Percentiles rank a stretch among this genome's conserved stretches.
Conservation (phyloP, 2,329 filamentous ascomycete genomes). For the Epichloe glyceriae region DNA sequence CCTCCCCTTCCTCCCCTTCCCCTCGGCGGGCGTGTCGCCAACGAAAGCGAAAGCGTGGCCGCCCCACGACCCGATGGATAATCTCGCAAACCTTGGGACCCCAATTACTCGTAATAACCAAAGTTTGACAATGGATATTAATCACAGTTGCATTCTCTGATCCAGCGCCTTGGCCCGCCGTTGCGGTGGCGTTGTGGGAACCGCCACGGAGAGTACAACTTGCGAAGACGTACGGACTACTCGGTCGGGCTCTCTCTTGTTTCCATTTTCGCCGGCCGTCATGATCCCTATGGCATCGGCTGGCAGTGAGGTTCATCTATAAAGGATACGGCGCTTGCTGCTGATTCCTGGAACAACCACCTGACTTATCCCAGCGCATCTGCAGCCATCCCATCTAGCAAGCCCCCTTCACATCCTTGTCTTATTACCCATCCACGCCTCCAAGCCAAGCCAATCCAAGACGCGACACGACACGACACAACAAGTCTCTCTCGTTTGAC, state of each 20-base stretch:
- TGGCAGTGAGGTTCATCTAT: background rate
- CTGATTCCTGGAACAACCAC: background rate
- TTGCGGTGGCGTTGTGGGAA: background rate
- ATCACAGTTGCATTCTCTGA: background rate
- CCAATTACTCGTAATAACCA: background rate
- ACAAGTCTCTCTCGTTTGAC: no score
- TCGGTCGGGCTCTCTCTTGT: no score
- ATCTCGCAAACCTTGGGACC: background rate
- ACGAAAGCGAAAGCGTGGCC: constrained; percentile 3
- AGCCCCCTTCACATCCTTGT: background rate
- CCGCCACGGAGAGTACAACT: background rate
- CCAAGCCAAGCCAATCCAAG: background rate
- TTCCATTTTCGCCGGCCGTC: no score
- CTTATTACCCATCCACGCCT: background rate
- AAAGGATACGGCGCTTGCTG: constrained; percentile 2
- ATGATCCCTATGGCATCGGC: no score
- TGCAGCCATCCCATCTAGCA: background rate
- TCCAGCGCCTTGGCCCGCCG: constrained; percentile 2
- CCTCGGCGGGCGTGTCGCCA: background rate
- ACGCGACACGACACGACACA: no score
- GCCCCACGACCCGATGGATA: background rate
- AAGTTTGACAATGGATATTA: background rate
- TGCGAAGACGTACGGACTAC: background rate
- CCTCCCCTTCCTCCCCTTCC: no score
- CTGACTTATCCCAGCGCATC: background rate